phyloP scores from a whole-genome alignment of 257 asterid species.

The Primulina tabacum region DNA sequence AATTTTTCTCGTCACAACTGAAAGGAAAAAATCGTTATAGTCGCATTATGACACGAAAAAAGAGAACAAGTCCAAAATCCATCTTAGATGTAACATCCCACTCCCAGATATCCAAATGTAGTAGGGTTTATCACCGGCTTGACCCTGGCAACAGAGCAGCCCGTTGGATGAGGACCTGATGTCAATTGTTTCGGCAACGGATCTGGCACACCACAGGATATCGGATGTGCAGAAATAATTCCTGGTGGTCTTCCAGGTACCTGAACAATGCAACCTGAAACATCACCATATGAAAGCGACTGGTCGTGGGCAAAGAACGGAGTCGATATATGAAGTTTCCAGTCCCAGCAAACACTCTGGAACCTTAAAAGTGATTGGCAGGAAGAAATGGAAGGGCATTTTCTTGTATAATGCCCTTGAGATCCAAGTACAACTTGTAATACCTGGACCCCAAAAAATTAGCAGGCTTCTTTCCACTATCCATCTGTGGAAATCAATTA shows the following conservation, averaged over 20 bases:
- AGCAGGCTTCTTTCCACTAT: conserved; percentile 43
- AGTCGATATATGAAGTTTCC: conserved; percentile 47
- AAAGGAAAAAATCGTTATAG: too few relatives aligned
- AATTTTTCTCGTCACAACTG: too few relatives aligned
- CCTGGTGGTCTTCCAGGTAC: conserved; percentile 29
- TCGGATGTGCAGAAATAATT: conserved; percentile 28
- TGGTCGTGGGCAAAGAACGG: conserved; percentile 54
- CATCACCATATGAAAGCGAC: too few relatives aligned
- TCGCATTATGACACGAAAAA: neutral
- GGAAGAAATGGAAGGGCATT: conserved; percentile 48
- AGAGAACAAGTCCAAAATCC: neutral
- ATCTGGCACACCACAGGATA: conserved; percentile 52
- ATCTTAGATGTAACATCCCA: neutral
- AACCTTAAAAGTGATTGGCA: conserved; percentile 46
- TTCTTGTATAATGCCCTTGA: conserved; percentile 42
- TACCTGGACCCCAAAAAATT: conserved; percentile 14
- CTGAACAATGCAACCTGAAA: too few relatives aligned
- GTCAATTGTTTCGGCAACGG: conserved; percentile 39
- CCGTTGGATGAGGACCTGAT: conserved; percentile 51
- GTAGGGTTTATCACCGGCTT: conserved; percentile 30
- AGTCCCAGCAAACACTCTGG: conserved; percentile 47
- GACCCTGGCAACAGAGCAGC: conserved; percentile 48
- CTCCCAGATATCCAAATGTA: conserved; percentile 13
- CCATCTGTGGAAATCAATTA: conserved; percentile 28
- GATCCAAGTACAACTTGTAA: conserved; percentile 44